These are phyloP conservation scores for Malassezia arunalokei DNA, from an alignment of 1,284 basidiomycete genomes.

Conservation along the genomic window DNA sequence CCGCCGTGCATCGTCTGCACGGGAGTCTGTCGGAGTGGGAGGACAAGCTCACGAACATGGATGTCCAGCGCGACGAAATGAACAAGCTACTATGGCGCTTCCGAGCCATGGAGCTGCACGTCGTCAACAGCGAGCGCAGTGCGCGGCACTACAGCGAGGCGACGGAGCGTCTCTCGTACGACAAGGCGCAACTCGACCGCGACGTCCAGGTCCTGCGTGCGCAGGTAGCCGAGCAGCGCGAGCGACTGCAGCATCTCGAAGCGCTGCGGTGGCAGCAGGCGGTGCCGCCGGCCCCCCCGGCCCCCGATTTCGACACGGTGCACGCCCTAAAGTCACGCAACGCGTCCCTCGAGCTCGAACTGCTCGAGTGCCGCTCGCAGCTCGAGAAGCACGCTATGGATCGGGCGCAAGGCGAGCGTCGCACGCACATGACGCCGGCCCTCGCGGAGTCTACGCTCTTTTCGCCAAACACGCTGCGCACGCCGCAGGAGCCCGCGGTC, in stretches of 20 bases:
- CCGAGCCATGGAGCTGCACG: slow-evolving; percentile 31
- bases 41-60: slow-evolving; percentile 28
- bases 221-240: background rate
- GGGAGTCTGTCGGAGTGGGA: slow-evolving; percentile 32
- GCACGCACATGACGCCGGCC: background rate
- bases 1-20: slow-evolving; percentile 23
- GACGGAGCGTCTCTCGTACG: background rate
- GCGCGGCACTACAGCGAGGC: background rate
- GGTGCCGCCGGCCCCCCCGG: background rate
- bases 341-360: slow-evolving; percentile 8
- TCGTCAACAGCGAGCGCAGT: slow-evolving; percentile 25
- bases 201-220: background rate
- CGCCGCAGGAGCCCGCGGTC: background rate
- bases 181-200: background rate
- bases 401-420: background rate
- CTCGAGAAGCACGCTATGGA: background rate
- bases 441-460: background rate
- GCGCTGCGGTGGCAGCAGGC: background rate
- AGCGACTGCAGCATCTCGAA: slow-evolving; percentile 1
- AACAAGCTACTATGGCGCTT: slow-evolving; percentile 26
- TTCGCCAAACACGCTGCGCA: slow-evolving; percentile 9
- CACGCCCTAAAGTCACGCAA: slow-evolving; percentile 1
- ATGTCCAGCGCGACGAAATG: slow-evolving; percentile 35
- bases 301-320: background rate
- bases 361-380: slow-evolving; percentile 1